These are phyloP conservation scores for Carpinus fangiana DNA, from an alignment of 306 rosid species.

Conservation along the genomic window DNA sequence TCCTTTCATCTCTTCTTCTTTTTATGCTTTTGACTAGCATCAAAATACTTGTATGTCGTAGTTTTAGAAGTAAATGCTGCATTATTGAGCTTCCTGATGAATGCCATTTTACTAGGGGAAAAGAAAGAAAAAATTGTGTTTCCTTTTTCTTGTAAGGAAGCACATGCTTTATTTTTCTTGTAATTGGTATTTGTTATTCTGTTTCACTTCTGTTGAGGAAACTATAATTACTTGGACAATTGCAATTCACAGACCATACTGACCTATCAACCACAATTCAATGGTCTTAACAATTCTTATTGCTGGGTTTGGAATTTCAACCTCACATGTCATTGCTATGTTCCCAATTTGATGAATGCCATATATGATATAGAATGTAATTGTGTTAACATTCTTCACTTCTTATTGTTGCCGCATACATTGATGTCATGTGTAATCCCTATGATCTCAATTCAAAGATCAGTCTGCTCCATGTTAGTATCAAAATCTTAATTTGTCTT, in stretches of 20 bases:
- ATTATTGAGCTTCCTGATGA: not conserved
- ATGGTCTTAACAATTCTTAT: not conserved
- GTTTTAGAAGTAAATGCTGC: not conserved
- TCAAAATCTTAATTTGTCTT: not conserved
- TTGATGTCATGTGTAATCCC: not conserved
- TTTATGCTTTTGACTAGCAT: conserved; percentile 14
- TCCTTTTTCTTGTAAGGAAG: not conserved
- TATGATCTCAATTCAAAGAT: not conserved
- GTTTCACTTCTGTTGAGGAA: not conserved
- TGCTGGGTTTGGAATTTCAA: not conserved
- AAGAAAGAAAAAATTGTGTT: not conserved
- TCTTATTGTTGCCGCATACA: not conserved
- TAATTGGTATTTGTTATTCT: not conserved
- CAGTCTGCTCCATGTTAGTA: not conserved
- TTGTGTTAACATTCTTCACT: not conserved
- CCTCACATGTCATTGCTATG: not conserved
- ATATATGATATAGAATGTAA: not conserved
- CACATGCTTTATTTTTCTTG: conserved; percentile 1
- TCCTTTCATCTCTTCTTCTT: conserved; percentile 18
- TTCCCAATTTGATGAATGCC: no score
- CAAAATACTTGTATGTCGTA: not conserved
- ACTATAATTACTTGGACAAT: not conserved
- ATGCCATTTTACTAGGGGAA: not conserved
- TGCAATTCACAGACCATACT: not conserved
- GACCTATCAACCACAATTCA: not conserved